phyloP scores from a whole-genome alignment of 2,329 filamentous ascomycete species.

The Thielaviopsis euricoi region DNA sequence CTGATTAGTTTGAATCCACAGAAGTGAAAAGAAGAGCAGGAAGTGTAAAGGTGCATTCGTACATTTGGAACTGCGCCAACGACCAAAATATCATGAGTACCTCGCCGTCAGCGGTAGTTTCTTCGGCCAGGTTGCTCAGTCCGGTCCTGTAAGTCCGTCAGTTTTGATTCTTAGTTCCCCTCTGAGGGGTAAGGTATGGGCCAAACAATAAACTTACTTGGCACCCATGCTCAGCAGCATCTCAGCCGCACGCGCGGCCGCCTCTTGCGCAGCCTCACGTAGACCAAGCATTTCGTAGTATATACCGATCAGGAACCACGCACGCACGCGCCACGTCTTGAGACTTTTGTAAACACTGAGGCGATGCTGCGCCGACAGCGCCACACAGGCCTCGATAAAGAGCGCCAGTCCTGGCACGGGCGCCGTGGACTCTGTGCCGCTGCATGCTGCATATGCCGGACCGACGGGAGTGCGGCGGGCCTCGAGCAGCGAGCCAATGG shows the following conservation, averaged over 20 bases:
- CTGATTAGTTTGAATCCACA: neutral
- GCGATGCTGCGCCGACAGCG: neutral
- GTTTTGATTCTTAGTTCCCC: too few species aligned
- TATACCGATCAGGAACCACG: constrained; percentile 3
- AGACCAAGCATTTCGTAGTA: constrained; percentile 4
- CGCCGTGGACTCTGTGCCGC: neutral
- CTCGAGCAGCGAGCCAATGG: constrained; percentile 5
- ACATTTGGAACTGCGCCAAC: constrained; percentile 5
- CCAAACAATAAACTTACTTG: neutral
- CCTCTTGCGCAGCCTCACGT: neutral
- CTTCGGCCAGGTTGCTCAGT: neutral
- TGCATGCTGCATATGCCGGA: neutral
- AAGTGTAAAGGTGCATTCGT: neutral
- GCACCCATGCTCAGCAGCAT: neutral
- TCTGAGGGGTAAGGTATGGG: too few species aligned
- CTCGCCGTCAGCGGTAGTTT: neutral
- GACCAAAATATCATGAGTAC: constrained; percentile 5
- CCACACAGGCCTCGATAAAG: neutral
- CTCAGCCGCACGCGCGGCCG: neutral
- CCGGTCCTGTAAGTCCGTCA: neutral
- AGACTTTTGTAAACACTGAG: constrained; percentile 1
- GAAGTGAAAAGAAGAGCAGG: neutral
- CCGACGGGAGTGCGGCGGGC: neutral
- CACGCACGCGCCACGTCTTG: neutral
- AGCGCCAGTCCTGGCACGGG: constrained; percentile 2